Percentiles rank a stretch among this genome's conserved stretches.
These are phyloP conservation scores for Urochloa ruziziensis DNA, from an alignment of 176 grass and related monocot genomes.

Conservation along the genomic window DNA sequence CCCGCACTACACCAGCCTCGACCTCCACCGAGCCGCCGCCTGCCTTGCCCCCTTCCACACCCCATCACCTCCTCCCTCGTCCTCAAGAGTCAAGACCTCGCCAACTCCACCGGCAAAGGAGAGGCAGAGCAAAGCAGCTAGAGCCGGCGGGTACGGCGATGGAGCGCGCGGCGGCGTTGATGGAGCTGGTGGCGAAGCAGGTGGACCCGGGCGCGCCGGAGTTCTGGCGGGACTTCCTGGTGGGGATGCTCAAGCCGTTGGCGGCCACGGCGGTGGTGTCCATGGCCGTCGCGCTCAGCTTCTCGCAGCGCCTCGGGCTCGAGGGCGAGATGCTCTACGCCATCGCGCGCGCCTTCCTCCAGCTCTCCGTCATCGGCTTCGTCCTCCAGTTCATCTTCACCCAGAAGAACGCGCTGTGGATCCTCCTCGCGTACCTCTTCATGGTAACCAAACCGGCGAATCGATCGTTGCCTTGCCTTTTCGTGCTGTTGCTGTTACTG, in stretches of 20 bases:
- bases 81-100: too few relatives aligned
- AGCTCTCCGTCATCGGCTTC: conserved; percentile 93
- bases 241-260: conserved; percentile 79
- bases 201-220: conserved; percentile 58
- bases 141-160: too few relatives aligned
- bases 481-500: too few relatives aligned
- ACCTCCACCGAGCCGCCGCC: too few relatives aligned
- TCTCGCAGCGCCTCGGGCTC: conserved; percentile 60
- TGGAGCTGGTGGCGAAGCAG: background rate
- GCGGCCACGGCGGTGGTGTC: conserved; percentile 52
- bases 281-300: conserved; percentile 76
- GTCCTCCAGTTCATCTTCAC: conserved; percentile 97
- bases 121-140: too few relatives aligned
- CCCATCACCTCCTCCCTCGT: too few relatives aligned
- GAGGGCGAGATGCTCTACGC: conserved; percentile 84
- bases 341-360: conserved; percentile 74
- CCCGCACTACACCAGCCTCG: too few relatives aligned
- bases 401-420: conserved; percentile 69
- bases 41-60: too few relatives aligned
- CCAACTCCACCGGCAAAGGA: too few relatives aligned
- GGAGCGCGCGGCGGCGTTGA: background rate
- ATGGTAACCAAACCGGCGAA: too few relatives aligned
- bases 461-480: too few relatives aligned
- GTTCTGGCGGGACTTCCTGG: conserved; percentile 76
- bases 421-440: conserved; percentile 92